A percentile compares a stretch with the other conserved stretches of the same genome.
These are phyloP conservation scores for Russula ochroleuca DNA, from an alignment of 768 basidiomycete genomes.

Conservation along the genomic window DNA sequence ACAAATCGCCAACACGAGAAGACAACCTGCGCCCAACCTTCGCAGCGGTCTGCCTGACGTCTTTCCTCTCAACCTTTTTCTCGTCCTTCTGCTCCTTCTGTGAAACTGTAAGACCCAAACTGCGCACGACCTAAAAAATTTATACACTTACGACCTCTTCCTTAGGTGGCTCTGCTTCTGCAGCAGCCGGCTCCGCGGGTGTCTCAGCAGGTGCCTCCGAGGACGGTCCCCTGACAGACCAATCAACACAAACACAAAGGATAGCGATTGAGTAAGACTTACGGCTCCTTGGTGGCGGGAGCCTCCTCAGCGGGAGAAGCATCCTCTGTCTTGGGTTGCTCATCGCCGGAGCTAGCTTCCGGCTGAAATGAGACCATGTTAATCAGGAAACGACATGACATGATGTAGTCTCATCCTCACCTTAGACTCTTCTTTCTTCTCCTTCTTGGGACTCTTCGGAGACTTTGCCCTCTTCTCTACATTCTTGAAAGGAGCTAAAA, in stretches of 20 bases:
- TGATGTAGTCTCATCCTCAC: constrained; percentile 33
- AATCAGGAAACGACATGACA: background rate
- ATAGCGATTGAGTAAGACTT: constrained; percentile 30
- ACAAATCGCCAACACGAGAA: constrained; percentile 74
- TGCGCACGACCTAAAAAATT: too few species aligned
- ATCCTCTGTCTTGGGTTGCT: constrained; percentile 37
- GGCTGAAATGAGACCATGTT: constrained; percentile 21
- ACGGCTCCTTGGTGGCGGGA: constrained; percentile 62
- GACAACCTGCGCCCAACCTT: constrained; percentile 85
- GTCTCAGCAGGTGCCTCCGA: constrained; percentile 36
- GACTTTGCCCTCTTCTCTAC: constrained; percentile 41
- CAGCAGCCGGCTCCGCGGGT: constrained; percentile 34
- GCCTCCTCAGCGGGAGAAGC: constrained; percentile 72
- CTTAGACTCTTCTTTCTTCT: constrained; percentile 72
- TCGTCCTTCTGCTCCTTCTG: constrained; percentile 45
- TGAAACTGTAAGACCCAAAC: constrained; percentile 6
- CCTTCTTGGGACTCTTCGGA: constrained; percentile 64
- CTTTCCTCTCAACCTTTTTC: constrained; percentile 48
- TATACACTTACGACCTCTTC: constrained; percentile 53
- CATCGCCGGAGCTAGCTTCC: constrained; percentile 39
- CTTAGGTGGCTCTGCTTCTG: constrained; percentile 46
- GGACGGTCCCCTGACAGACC: constrained; percentile 26
- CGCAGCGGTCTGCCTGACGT: constrained; percentile 34
- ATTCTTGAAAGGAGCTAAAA: constrained; percentile 73
- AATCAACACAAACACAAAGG: background rate